Percentiles rank a stretch among this genome's conserved stretches.
Evolutionary conservation across 306 rosid species (phyloP).

Genomic region (Glycyrrhiza uralensis): DNA sequence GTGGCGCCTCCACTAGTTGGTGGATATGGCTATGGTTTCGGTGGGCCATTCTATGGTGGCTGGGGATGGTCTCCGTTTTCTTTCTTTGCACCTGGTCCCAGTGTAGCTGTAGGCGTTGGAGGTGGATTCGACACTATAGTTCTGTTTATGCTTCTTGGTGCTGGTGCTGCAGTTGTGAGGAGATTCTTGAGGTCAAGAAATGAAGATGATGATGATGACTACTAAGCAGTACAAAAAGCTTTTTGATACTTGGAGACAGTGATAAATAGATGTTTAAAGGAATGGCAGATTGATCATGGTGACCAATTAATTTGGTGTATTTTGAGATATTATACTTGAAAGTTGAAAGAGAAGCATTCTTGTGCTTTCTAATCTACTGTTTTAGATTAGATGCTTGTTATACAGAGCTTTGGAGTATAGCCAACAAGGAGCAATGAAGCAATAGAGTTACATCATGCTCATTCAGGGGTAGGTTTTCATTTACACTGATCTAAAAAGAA

Average conservation of each 20-base stretch:
- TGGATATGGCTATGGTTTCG: slow-evolving; percentile 84
- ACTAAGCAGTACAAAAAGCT: slow-evolving; percentile 1
- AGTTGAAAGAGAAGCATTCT: slow-evolving; percentile 5
- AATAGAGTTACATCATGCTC: not conserved
- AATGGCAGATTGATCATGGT: not conserved
- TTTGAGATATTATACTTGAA: slow-evolving; percentile 13
- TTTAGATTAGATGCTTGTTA: not conserved
- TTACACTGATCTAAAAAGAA: not conserved
- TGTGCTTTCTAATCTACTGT: not conserved
- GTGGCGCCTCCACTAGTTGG: slow-evolving; percentile 89
- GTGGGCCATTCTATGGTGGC: slow-evolving; percentile 75
- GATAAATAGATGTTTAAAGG: not conserved
- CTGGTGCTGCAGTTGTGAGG: slow-evolving; percentile 73
- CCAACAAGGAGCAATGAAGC: not conserved
- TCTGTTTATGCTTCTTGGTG: slow-evolving; percentile 69
- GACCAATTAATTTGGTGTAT: not conserved
- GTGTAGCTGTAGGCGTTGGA: slow-evolving; percentile 79
- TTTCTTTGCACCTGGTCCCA: slow-evolving; percentile 87
- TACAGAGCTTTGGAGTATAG: not conserved
- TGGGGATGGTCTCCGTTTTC: slow-evolving; percentile 99
- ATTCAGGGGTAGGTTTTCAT: not conserved
- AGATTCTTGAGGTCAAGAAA: slow-evolving; percentile 61
- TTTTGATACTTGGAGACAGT: not conserved
- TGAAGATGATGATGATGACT: slow-evolving; percentile 51
- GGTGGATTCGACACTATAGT: slow-evolving; percentile 75